Conservation (phyloP, 192 early-diverging fungal species). For the Chytriomyces sp. region DNA sequence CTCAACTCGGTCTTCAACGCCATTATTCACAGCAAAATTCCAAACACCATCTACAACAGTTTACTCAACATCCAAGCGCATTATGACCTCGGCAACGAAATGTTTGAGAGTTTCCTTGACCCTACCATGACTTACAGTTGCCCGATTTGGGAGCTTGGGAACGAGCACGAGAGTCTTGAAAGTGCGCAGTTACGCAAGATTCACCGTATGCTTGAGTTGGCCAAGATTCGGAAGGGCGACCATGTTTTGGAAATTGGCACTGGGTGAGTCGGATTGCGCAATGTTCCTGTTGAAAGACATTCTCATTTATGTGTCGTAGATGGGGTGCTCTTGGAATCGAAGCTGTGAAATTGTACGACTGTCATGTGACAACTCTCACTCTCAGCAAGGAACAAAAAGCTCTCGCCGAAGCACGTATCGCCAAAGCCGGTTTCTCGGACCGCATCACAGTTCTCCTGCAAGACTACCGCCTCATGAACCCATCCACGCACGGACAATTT, state of each 20-base stretch:
- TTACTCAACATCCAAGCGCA: conserved; percentile 70
- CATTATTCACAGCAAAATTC: conserved; percentile 60
- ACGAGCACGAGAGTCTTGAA: conserved; percentile 62
- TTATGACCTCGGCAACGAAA: conserved; percentile 78
- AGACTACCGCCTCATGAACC: conserved; percentile 71
- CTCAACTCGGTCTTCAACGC: conserved; percentile 63
- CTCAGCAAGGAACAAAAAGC: conserved; percentile 70
- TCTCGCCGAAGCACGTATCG: conserved; percentile 67
- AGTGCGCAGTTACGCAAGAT: conserved; percentile 69
- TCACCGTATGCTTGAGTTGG: conserved; percentile 62
- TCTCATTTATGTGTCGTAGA: conserved; percentile 6
- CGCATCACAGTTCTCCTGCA: conserved; percentile 65
- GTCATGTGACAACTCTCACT: conserved; percentile 68
- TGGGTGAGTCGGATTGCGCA: conserved; percentile 46
- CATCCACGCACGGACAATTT: conserved; percentile 55
- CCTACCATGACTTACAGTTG: conserved; percentile 75
- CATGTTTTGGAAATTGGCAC: conserved; percentile 75
- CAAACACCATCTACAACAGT: conserved; percentile 68
- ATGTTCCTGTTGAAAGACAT: not conserved
- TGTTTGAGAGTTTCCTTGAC: conserved; percentile 74
- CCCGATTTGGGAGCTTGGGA: conserved; percentile 59
- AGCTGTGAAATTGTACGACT: conserved; percentile 60
- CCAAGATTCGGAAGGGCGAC: conserved; percentile 55
- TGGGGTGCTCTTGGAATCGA: conserved; percentile 76
- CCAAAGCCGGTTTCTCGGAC: conserved; percentile 57